Percentiles rank a stretch among this genome's conserved stretches.
These are phyloP conservation scores for Chlamydomonas eustigma DNA, from an alignment of 139 green algal species.

Conservation along the genomic window DNA sequence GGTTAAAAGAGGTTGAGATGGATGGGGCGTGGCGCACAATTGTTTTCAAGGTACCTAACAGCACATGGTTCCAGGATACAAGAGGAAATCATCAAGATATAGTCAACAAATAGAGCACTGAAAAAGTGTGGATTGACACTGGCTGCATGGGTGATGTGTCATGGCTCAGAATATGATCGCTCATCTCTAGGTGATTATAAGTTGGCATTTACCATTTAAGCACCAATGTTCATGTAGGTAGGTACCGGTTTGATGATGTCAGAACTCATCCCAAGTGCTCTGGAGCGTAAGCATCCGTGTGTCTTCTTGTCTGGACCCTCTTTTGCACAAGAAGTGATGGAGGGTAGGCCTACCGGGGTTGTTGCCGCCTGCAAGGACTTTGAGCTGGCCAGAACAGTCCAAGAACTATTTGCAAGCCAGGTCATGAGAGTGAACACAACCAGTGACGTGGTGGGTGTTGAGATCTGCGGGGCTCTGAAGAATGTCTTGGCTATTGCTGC, in stretches of 20 bases:
- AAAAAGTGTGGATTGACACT: no score
- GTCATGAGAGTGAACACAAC: constrained; percentile 91
- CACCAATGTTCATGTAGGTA: no score
- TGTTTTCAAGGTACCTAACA: no score
- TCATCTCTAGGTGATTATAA: no score
- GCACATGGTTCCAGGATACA: no score
- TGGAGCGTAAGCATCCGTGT: constrained; percentile 81
- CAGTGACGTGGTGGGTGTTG: constrained; percentile 91
- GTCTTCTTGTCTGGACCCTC: constrained; percentile 89
- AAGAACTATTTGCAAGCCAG: constrained; percentile 84
- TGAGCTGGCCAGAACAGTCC: constrained; percentile 46
- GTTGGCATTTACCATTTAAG: no score
- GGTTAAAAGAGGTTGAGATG: no score
- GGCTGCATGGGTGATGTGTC: no score
- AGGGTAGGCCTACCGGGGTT: constrained; percentile 72
- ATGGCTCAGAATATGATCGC: no score
- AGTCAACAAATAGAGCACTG: no score
- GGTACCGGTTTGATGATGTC: constrained; percentile 84
- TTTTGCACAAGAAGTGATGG: constrained; percentile 92
- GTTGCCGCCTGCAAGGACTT: constrained; percentile 77
- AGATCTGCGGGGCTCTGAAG: constrained; percentile 97
- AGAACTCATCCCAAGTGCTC: constrained; percentile 82
- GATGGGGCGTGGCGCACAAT: no score
- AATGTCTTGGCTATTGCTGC: constrained; percentile 98
- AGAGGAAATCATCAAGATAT: no score